phyloP scores from a whole-genome alignment of 139 green algal genomes.

The Closterium sp. region DNA sequence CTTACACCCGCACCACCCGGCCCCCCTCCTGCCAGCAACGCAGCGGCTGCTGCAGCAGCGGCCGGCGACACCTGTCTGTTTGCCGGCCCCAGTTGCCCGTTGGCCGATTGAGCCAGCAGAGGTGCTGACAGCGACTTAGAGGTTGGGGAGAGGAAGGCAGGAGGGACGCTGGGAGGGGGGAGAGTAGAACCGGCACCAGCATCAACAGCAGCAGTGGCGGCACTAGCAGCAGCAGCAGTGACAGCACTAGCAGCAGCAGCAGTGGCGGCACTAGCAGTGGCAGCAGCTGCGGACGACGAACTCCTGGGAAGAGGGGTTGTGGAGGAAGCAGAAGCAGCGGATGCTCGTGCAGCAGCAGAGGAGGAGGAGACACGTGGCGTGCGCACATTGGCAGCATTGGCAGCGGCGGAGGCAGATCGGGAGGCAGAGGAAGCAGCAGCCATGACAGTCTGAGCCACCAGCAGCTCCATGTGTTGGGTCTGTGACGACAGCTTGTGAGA shows the following conservation, averaged over 20 bases:
- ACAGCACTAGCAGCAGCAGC: background rate
- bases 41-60: background rate
- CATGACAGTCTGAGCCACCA: slow-evolving; percentile 20
- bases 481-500: slow-evolving; percentile 25
- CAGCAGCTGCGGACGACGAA: background rate
- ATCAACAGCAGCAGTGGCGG: background rate
- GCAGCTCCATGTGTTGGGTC: slow-evolving; percentile 24
- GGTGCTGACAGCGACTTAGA: background rate
- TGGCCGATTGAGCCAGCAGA: background rate
- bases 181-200: background rate
- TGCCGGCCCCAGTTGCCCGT: too few species aligned
- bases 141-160: background rate
- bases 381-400: background rate
- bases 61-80: background rate
- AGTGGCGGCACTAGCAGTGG: background rate
- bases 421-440: slow-evolving; percentile 7
- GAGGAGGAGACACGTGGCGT: too few species aligned
- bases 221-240: background rate
- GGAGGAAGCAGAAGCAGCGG: background rate
- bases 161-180: background rate
- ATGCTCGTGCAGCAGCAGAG: background rate
- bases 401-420: background rate
- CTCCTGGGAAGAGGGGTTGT: background rate
- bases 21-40: background rate
- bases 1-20: background rate